phyloP scores from a whole-genome alignment of 371 early-diverging fungal species.

The Funneliformis caledonium region DNA sequence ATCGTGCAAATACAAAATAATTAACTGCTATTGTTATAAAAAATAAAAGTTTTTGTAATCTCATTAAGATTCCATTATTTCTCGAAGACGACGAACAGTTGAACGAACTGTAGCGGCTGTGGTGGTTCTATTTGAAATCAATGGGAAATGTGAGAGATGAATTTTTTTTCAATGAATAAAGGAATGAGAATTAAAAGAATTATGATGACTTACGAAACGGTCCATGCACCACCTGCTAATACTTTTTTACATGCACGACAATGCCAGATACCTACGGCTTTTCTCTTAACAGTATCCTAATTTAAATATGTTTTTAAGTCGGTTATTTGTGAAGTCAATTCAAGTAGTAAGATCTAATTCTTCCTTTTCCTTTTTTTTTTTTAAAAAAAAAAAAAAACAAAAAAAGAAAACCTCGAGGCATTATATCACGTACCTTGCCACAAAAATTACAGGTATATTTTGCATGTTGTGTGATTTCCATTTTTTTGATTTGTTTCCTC shows the following conservation, averaged over 20 bases:
- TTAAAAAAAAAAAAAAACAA: slow-evolving; percentile 27
- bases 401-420: no score
- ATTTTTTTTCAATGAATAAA: background rate
- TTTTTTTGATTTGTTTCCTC: slow-evolving; percentile 99
- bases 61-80: slow-evolving; percentile 89
- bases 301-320: background rate
- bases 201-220: slow-evolving; percentile 70
- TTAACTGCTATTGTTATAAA: background rate
- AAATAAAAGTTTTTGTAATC: background rate
- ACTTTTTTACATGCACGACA: slow-evolving; percentile 97
- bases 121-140: slow-evolving; percentile 67
- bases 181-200: background rate
- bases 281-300: slow-evolving; percentile 94
- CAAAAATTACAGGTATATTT: slow-evolving; percentile 99
- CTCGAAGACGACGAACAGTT: slow-evolving; percentile 97
- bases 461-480: slow-evolving; percentile 99
- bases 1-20: background rate
- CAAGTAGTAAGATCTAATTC: background rate
- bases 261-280: slow-evolving; percentile 99
- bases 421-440: slow-evolving; percentile 62
- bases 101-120: slow-evolving; percentile 92
- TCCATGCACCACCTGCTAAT: slow-evolving; percentile 99
- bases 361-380: background rate
- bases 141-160: background rate
- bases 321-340: background rate